phyloP scores from a whole-genome alignment of 495 filamentous ascomycete genomes.

The Bacidia gigantensis region DNA sequence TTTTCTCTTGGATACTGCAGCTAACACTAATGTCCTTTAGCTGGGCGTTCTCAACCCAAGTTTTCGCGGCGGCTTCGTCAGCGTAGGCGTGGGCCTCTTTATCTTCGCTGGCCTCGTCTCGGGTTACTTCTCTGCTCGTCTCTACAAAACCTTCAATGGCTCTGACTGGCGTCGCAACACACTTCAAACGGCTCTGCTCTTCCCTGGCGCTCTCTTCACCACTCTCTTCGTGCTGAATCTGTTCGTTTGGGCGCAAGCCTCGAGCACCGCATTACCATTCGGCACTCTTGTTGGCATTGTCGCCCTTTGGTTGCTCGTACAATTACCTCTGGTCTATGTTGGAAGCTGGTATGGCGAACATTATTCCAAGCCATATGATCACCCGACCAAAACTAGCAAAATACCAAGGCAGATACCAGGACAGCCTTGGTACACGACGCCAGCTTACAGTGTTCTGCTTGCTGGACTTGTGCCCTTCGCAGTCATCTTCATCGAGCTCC shows the following conservation, averaged over 20 bases:
- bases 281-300: constrained; percentile 66
- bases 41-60: constrained; percentile 82
- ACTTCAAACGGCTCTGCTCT: constrained; percentile 67
- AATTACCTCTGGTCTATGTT: constrained; percentile 76
- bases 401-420: constrained; percentile 63
- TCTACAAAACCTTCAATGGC: constrained; percentile 82
- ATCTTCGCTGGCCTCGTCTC: constrained; percentile 81
- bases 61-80: constrained; percentile 85
- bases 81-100: constrained; percentile 74
- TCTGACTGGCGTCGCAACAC: constrained; percentile 68
- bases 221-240: constrained; percentile 78
- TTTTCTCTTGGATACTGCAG: no score
- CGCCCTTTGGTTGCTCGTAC: constrained; percentile 76
- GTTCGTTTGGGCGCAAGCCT: constrained; percentile 89
- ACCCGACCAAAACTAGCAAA: constrained; percentile 70
- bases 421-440: constrained; percentile 68
- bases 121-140: constrained; percentile 77
- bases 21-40: no score
- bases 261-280: constrained; percentile 82
- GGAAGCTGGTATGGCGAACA: constrained; percentile 73
- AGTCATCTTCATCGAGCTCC: constrained; percentile 84
- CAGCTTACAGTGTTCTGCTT: constrained; percentile 47
- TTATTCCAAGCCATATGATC: constrained; percentile 57
- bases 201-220: constrained; percentile 70
- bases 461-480: constrained; percentile 82